A percentile compares a stretch with the other conserved stretches of the same genome.
Conservation (phyloP, 768 basidiomycete genomes). For the Suillus discolor region DNA sequence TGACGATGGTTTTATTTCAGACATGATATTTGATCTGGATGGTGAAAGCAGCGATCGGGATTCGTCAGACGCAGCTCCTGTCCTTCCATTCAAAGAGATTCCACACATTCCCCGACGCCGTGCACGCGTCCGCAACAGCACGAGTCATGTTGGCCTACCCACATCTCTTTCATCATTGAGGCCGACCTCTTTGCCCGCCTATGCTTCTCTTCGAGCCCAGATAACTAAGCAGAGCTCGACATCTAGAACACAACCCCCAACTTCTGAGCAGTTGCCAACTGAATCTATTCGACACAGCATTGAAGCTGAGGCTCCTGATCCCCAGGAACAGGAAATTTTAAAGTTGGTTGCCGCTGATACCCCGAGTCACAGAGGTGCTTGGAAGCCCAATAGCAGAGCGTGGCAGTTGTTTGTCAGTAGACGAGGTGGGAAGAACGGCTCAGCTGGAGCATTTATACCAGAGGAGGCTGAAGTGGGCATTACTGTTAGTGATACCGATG, state of each 20-base stretch:
- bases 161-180: conserved; percentile 62
- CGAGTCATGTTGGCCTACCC: conserved; percentile 45
- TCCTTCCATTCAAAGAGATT: conserved; percentile 39
- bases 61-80: conserved; percentile 34
- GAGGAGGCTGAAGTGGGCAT: conserved; percentile 38
- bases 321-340: conserved; percentile 55
- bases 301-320: conserved; percentile 28
- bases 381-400: conserved; percentile 63
- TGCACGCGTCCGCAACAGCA: conserved; percentile 28
- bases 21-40: conserved; percentile 73
- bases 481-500: conserved; percentile 20
- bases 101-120: conserved; percentile 23
- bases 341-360: conserved; percentile 68
- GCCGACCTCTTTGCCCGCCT: conserved; percentile 68
- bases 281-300: conserved; percentile 10
- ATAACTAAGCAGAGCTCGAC: conserved; percentile 3
- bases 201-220: conserved; percentile 53
- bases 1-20: conserved; percentile 35
- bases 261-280: conserved; percentile 10
- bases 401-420: conserved; percentile 61
- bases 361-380: conserved; percentile 72
- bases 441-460: conserved; percentile 34
- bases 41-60: conserved; percentile 44
- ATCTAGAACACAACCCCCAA: background rate
- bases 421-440: conserved; percentile 25